A percentile compares a stretch with the other conserved stretches of the same genome.
phyloP scores from a whole-genome alignment of 768 basidiomycete species.

The Lentinula sp. region DNA sequence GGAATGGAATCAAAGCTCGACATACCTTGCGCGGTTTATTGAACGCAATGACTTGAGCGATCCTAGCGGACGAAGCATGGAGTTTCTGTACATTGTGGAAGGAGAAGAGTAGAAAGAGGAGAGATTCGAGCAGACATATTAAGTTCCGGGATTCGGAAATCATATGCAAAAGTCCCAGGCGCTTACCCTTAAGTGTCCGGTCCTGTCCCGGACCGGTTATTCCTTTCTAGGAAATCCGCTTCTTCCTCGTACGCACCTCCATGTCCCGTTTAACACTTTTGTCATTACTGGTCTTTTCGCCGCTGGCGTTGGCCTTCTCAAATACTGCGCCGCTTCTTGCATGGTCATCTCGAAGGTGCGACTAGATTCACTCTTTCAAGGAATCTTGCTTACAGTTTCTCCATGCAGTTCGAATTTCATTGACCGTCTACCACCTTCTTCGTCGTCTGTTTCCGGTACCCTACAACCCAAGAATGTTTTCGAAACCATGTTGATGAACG shows the following conservation, averaged over 20 bases:
- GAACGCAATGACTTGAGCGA: background rate
- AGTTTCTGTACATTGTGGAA: conserved; percentile 5
- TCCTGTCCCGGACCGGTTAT: background rate
- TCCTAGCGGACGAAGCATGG: background rate
- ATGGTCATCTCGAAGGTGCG: conserved; percentile 68
- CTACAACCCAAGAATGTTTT: conserved; percentile 31
- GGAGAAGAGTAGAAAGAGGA: background rate
- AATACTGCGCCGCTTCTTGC: conserved; percentile 60
- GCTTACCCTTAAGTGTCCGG: background rate
- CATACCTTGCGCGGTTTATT: background rate
- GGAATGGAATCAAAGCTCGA: background rate
- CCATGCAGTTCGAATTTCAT: conserved; percentile 43
- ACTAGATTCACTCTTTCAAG: background rate
- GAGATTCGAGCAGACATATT: background rate
- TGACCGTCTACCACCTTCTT: conserved; percentile 29
- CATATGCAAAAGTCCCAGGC: background rate
- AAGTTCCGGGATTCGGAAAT: background rate
- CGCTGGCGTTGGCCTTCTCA: conserved; percentile 49
- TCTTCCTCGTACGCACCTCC: background rate
- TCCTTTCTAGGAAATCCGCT: background rate
- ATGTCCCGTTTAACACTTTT: background rate
- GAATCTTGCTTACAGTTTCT: background rate
- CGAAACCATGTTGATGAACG: conserved; percentile 34
- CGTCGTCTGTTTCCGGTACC: background rate
- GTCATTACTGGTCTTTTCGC: conserved; percentile 35